A percentile compares a stretch with the other conserved stretches of the same genome.
Evolutionary conservation across 192 early-diverging fungal species (phyloP).

Genomic region (Cetraspora pellucida): DNA sequence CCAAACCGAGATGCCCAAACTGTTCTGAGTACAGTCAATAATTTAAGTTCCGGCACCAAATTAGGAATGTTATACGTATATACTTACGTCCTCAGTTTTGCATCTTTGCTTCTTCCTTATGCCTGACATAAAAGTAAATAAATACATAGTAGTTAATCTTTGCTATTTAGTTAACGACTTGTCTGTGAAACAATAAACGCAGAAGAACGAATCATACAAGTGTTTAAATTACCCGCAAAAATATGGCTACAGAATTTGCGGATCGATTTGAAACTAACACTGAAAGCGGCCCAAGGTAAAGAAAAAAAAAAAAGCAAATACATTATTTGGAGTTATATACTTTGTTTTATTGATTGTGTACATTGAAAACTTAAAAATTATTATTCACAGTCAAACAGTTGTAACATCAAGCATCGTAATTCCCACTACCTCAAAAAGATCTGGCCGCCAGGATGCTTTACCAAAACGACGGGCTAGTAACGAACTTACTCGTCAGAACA

Average conservation of each 20-base stretch:
- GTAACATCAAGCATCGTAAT: slow-evolving; percentile 20
- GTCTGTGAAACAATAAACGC: too few relatives aligned
- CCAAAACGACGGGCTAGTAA: slow-evolving; percentile 17
- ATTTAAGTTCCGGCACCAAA: too few relatives aligned
- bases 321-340: neutral
- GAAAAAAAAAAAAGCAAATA: neutral
- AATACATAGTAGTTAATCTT: too few relatives aligned
- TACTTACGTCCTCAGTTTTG: too few relatives aligned
- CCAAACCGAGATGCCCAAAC: too few relatives aligned
- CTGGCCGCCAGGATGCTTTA: slow-evolving; percentile 2
- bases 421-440: neutral
- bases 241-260: neutral
- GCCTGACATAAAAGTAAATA: too few relatives aligned
- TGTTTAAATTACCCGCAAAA: neutral
- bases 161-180: too few relatives aligned
- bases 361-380: neutral
- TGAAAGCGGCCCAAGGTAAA: neutral
- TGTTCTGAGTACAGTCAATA: too few relatives aligned
- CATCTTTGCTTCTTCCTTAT: too few relatives aligned
- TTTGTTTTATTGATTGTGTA: neutral
- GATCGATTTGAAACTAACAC: neutral
- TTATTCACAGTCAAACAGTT: slow-evolving; percentile 13
- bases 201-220: too few relatives aligned
- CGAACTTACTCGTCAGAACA: neutral
- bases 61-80: too few relatives aligned